A percentile compares a stretch with the other conserved stretches of the same genome.
phyloP scores from a whole-genome alignment of 306 rosid species.

The Trifolium repens region DNA sequence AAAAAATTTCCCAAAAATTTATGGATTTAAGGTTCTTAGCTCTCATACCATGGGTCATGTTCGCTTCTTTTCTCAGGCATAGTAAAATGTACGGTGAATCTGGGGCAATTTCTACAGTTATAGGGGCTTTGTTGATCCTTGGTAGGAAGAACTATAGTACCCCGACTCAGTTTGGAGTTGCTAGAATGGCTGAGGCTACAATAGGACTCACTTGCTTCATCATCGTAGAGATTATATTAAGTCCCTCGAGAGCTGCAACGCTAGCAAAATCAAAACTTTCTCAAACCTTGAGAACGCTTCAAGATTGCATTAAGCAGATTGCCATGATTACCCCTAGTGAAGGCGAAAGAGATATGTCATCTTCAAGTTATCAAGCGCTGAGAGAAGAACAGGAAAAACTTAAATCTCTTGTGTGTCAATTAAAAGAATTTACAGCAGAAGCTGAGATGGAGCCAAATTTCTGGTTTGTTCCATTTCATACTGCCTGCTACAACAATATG shows the following conservation, averaged over 20 bases:
- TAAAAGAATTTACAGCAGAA: constrained; percentile 58
- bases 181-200: constrained; percentile 66
- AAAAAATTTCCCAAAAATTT: constrained; percentile 43
- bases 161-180: constrained; percentile 69
- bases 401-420: constrained; percentile 44
- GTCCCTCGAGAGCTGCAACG: constrained; percentile 70
- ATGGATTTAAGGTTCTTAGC: constrained; percentile 52
- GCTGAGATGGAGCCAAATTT: constrained; percentile 78
- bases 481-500: constrained; percentile 55
- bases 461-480: constrained; percentile 75
- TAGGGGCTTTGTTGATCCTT: constrained; percentile 75
- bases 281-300: constrained; percentile 49
- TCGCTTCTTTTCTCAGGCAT: constrained; percentile 66
- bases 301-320: constrained; percentile 54
- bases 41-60: constrained; percentile 70
- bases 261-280: constrained; percentile 69
- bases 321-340: constrained; percentile 34
- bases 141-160: constrained; percentile 69
- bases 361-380: constrained; percentile 44
- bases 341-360: constrained; percentile 28
- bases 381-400: constrained; percentile 53
- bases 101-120: constrained; percentile 72
- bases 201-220: constrained; percentile 73
- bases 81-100: constrained; percentile 86
- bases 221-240: constrained; percentile 53